Conservation (phyloP, 257 asterid genomes). For the Solanum chiquidenum region DNA sequence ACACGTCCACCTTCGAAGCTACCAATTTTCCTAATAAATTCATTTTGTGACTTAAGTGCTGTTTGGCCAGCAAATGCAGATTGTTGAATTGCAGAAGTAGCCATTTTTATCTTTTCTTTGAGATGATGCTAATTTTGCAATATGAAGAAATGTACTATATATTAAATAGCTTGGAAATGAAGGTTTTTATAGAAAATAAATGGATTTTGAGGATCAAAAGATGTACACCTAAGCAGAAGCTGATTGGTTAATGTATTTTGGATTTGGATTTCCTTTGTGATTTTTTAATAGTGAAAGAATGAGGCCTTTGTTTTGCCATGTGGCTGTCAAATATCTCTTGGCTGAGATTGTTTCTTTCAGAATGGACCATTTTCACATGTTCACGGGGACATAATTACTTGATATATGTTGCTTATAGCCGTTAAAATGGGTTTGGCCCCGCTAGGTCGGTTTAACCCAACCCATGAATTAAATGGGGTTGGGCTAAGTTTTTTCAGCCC, state of each 20-base stretch:
- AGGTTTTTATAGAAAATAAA: constrained; percentile 8
- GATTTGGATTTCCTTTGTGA: constrained; percentile 20
- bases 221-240: constrained; percentile 23
- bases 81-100: constrained; percentile 62
- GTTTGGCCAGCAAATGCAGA: constrained; percentile 65
- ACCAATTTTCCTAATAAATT: constrained; percentile 56
- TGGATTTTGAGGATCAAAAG: constrained; percentile 27
- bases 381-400: fast-evolving
- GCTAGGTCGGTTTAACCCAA: too few species aligned
- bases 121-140: not conserved
- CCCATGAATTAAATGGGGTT: too few species aligned
- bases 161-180: not conserved
- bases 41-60: constrained; percentile 56
- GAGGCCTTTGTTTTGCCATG: constrained; percentile 23
- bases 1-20: constrained; percentile 42
- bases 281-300: not conserved
- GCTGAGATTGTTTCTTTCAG: not conserved
- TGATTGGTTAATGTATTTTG: constrained; percentile 37
- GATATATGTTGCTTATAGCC: fast-evolving
- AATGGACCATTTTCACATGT: not conserved
- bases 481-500: too few species aligned
- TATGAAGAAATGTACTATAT: not conserved
- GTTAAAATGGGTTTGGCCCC: too few species aligned
- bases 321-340: constrained; percentile 4
- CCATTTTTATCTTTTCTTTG: constrained; percentile 19